A percentile compares a stretch with the other conserved stretches of the same genome.
These are phyloP conservation scores for Thymus mandschuricus DNA, from an alignment of 257 asterid species.

Conservation along the genomic window DNA sequence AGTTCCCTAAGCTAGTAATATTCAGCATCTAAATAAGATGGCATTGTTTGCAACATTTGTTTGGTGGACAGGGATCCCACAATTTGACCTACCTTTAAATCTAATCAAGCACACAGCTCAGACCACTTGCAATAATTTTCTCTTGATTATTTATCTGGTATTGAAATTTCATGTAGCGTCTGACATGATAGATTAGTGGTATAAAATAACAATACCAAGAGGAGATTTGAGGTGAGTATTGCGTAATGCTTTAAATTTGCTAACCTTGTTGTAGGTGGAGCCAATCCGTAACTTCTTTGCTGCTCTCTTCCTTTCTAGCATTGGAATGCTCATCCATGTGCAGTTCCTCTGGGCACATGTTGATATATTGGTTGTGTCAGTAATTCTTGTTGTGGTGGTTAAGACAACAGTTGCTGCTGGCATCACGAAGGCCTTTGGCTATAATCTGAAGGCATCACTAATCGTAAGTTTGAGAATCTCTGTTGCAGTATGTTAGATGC, in stretches of 20 bases:
- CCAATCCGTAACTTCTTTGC: slow-evolving; percentile 96
- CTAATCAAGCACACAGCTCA: not conserved
- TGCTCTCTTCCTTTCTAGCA: slow-evolving; percentile 94
- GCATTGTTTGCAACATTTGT: slow-evolving; percentile 17
- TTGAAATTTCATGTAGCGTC: slow-evolving; percentile 9
- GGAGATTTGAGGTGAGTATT: slow-evolving; percentile 11
- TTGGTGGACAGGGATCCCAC: slow-evolving; percentile 7
- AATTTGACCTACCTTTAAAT: not conserved
- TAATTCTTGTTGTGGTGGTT: slow-evolving; percentile 77
- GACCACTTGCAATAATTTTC: not conserved
- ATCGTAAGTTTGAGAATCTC: slow-evolving; percentile 54
- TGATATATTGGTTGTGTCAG: slow-evolving; percentile 94
- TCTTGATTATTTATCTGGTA: not conserved
- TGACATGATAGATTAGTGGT: slow-evolving; percentile 17
- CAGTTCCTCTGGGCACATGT: slow-evolving; percentile 97
- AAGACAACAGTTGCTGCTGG: slow-evolving; percentile 79
- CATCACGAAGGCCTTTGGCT: slow-evolving; percentile 76
- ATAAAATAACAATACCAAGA: slow-evolving; percentile 4
- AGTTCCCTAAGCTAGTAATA: slow-evolving; percentile 15
- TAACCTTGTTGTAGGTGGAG: slow-evolving; percentile 71
- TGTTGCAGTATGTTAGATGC: not conserved
- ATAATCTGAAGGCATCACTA: slow-evolving; percentile 71
- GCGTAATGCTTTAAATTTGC: slow-evolving; percentile 11
- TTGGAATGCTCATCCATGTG: slow-evolving; percentile 94
- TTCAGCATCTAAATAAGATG: slow-evolving; percentile 9